Percentiles rank a stretch among this genome's conserved stretches.
Conservation (phyloP, 441 rosid species). For the Macaranga tanarius region DNA sequence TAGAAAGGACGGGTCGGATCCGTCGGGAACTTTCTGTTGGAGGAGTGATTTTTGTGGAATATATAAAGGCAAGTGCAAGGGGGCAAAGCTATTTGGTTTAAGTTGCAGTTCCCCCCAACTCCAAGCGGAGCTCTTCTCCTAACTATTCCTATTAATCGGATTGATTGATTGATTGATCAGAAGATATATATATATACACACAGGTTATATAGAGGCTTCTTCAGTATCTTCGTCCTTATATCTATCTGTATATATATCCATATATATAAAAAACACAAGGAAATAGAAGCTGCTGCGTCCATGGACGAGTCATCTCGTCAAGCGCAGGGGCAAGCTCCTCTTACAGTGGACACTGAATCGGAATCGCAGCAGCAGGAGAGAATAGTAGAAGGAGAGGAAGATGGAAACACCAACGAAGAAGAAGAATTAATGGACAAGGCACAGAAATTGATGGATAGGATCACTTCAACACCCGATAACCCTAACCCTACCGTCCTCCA, state of each 20-base stretch:
- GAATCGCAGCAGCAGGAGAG: slow-evolving; percentile 13
- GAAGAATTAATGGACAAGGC: slow-evolving; percentile 73
- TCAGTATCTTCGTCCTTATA: background rate
- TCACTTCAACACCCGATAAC: slow-evolving; percentile 69
- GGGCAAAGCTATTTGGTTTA: background rate
- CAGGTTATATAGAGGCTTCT: background rate
- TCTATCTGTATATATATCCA: background rate
- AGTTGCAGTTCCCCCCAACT: background rate
- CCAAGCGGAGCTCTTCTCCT: background rate
- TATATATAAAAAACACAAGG: too few species aligned
- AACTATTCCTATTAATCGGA: background rate
- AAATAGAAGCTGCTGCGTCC: slow-evolving; percentile 10
- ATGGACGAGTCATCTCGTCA: slow-evolving; percentile 16
- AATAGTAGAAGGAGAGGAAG: slow-evolving; percentile 37
- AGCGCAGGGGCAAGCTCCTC: background rate
- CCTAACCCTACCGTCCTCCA: slow-evolving; percentile 78
- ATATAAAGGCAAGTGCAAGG: slow-evolving; percentile 1
- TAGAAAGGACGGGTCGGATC: slow-evolving; percentile 26
- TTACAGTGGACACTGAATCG: slow-evolving; percentile 2
- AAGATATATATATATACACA: background rate
- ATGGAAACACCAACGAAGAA: slow-evolving; percentile 47
- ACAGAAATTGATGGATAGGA: slow-evolving; percentile 73
- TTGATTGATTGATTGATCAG: background rate
- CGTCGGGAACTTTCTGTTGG: slow-evolving; percentile 15
- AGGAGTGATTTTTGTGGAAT: background rate